Evolutionary conservation across 148 eudicot species (phyloP).

Genomic region (Cornus kousa): DNA sequence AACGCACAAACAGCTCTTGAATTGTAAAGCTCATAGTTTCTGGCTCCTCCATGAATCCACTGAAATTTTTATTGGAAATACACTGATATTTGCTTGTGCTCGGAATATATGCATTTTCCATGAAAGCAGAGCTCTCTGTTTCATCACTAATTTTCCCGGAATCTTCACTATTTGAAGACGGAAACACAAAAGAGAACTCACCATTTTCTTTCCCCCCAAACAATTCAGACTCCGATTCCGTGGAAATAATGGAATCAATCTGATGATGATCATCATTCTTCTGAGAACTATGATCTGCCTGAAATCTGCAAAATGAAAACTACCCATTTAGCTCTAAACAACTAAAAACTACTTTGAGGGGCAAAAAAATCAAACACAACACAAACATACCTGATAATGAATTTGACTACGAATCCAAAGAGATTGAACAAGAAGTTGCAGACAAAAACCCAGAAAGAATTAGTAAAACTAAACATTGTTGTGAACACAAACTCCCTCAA

Average conservation of each 20-base stretch:
- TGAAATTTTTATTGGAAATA: slow-evolving; percentile 35
- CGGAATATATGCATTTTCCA: slow-evolving; percentile 12
- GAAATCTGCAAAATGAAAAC: slow-evolving; percentile 24
- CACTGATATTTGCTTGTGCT: slow-evolving; percentile 54
- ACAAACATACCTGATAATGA: slow-evolving; percentile 36
- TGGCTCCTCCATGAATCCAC: slow-evolving; percentile 56
- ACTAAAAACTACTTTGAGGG: background rate
- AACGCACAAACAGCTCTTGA: slow-evolving; percentile 52
- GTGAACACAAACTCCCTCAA: slow-evolving; percentile 17
- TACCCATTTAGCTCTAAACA: background rate
- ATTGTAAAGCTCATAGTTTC: slow-evolving; percentile 45
- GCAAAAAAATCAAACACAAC: background rate
- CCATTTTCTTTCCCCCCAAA: slow-evolving; percentile 8
- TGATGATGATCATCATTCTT: slow-evolving; percentile 12
- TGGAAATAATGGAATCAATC: background rate
- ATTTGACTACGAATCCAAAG: slow-evolving; percentile 32
- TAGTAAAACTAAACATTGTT: slow-evolving; percentile 31
- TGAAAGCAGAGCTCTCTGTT: slow-evolving; percentile 37
- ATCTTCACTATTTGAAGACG: slow-evolving; percentile 19
- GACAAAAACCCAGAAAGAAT: slow-evolving; percentile 37
- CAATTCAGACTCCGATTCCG: slow-evolving; percentile 13
- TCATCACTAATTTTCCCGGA: slow-evolving; percentile 8
- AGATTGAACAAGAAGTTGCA: slow-evolving; percentile 32
- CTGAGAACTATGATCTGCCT: slow-evolving; percentile 12
- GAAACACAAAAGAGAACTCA: slow-evolving; percentile 20